Percentiles rank a stretch among this genome's conserved stretches.
Conservation (phyloP, 805 yeast species). For the Torulaspora delbrueckii region DNA sequence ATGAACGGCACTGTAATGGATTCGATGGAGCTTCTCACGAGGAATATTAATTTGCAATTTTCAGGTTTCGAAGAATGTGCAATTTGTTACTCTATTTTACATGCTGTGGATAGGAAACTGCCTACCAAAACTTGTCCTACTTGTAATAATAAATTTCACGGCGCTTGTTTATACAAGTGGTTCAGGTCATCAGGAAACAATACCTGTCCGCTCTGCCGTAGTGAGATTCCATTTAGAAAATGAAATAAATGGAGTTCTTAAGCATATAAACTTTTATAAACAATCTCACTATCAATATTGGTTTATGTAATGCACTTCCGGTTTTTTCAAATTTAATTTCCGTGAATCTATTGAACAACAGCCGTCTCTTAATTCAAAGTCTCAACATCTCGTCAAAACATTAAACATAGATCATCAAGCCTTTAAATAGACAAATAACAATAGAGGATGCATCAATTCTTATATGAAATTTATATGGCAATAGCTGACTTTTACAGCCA, state of each 20-base stretch:
- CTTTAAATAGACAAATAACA: too few relatives aligned
- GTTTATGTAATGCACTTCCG: too few relatives aligned
- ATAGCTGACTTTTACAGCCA: not conserved
- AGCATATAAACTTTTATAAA: not conserved
- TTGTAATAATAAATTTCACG: constrained; percentile 90
- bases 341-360: too few relatives aligned
- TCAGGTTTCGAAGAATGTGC: constrained; percentile 97
- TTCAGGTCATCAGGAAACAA: constrained; percentile 88
- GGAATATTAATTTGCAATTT: constrained; percentile 77
- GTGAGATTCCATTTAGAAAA: constrained; percentile 33
- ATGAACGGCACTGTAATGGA: constrained; percentile 61
- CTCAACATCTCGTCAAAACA: too few relatives aligned
- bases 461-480: too few relatives aligned
- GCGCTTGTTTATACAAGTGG: constrained; percentile 96
- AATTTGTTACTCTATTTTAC: constrained; percentile 87
- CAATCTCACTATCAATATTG: too few relatives aligned
- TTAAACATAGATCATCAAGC: too few relatives aligned
- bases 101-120: constrained; percentile 77
- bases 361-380: too few relatives aligned
- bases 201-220: constrained; percentile 92
- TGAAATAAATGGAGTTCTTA: constrained; percentile 5
- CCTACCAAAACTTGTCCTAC: constrained; percentile 87
- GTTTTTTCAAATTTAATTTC: too few relatives aligned
- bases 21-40: constrained; percentile 40
- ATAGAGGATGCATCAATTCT: too few relatives aligned